These are phyloP conservation scores for Penicillium nucicola DNA, from an alignment of 495 filamentous ascomycete species.

Conservation along the genomic window DNA sequence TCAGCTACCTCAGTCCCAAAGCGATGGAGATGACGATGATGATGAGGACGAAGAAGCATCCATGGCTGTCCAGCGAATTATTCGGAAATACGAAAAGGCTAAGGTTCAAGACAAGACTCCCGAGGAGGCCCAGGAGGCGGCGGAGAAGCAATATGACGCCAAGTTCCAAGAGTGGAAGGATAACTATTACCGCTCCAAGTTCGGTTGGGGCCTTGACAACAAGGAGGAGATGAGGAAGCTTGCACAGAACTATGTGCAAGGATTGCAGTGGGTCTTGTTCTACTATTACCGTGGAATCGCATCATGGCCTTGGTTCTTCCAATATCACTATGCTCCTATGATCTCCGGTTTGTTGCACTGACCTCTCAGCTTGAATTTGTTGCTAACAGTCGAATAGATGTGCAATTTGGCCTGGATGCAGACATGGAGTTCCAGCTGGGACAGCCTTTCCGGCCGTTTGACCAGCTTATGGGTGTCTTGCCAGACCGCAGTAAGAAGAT, in stretches of 20 bases:
- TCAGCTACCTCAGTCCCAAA: slow-evolving; percentile 53
- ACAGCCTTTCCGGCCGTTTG: slow-evolving; percentile 89
- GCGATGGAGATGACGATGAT: slow-evolving; percentile 56
- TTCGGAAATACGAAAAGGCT: slow-evolving; percentile 87
- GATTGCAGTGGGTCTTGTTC: slow-evolving; percentile 95
- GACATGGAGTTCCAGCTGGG: slow-evolving; percentile 90
- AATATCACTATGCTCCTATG: slow-evolving; percentile 96
- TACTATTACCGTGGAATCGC: slow-evolving; percentile 98
- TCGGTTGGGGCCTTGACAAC: slow-evolving; percentile 83
- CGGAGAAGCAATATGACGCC: slow-evolving; percentile 78
- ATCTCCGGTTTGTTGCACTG: slow-evolving; percentile 63
- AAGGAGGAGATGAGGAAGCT: slow-evolving; percentile 78
- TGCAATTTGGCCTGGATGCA: slow-evolving; percentile 78
- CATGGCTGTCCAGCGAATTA: slow-evolving; percentile 75
- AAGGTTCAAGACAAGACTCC: slow-evolving; percentile 75
- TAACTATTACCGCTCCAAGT: slow-evolving; percentile 86
- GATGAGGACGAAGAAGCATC: slow-evolving; percentile 85
- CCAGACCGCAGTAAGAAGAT: slow-evolving; percentile 97
- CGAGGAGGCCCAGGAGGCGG: slow-evolving; percentile 70
- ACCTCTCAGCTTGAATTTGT: not conserved
- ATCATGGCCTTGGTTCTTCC: slow-evolving; percentile 98
- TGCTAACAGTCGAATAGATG: slow-evolving; percentile 52
- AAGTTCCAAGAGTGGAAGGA: slow-evolving; percentile 92
- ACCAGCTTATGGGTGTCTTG: slow-evolving; percentile 97
- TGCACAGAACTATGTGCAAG: slow-evolving; percentile 95